Evolutionary conservation across 75 land plant species (phyloP).

Genomic region (Larix kaempferi): DNA sequence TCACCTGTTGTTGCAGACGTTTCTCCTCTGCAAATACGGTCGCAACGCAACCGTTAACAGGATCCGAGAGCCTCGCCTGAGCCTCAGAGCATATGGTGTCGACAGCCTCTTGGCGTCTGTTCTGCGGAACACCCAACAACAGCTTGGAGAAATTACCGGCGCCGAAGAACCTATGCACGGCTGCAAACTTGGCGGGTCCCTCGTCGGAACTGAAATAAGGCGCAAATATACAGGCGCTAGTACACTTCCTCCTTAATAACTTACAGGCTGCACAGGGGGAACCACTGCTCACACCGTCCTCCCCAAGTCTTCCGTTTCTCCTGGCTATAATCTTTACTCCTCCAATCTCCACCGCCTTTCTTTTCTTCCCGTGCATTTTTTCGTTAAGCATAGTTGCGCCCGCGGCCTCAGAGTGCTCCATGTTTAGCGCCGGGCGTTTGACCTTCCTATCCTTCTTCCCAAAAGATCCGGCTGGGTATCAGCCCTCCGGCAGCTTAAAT

Average conservation of each 20-base stretch:
- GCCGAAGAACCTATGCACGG: slow-evolving; percentile 95
- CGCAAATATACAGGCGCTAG: slow-evolving; percentile 82
- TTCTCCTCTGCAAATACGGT: slow-evolving; percentile 45
- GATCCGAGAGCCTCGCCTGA: slow-evolving; percentile 81
- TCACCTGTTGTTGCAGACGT: slow-evolving; percentile 84
- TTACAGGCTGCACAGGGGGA: slow-evolving; percentile 47
- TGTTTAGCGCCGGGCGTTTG: neutral
- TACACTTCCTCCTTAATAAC: slow-evolving; percentile 68
- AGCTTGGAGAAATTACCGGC: slow-evolving; percentile 93
- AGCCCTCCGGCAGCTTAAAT: neutral
- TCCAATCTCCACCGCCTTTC: neutral
- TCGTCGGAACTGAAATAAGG: slow-evolving; percentile 90
- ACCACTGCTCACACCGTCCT: slow-evolving; percentile 2
- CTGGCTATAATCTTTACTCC: no score
- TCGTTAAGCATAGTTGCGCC: neutral
- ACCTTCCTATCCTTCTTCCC: neutral
- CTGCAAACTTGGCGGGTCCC: slow-evolving; percentile 91
- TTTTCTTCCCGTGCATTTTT: neutral
- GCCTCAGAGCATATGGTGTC: slow-evolving; percentile 91
- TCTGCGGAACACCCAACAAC: slow-evolving; percentile 61
- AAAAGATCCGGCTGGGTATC: neutral
- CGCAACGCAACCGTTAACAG: slow-evolving; percentile 92
- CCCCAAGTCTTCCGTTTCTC: neutral
- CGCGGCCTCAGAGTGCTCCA: neutral
- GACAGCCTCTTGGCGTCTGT: slow-evolving; percentile 87